Conservation (phyloP, 805 yeast species). For the Starmerella ratchasimensis region DNA sequence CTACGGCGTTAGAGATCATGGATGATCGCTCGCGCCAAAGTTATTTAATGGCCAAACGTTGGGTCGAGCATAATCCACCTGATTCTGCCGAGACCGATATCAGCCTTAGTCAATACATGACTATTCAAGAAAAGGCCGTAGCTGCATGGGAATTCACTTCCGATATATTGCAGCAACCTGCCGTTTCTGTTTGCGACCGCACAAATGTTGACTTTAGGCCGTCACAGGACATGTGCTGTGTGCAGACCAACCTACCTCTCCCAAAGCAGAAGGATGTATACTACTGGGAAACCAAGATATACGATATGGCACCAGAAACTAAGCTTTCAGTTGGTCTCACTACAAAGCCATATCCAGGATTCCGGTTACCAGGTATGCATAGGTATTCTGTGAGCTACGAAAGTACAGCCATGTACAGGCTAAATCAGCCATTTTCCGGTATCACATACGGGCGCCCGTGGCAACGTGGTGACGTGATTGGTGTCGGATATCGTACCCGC, state of each 20-base stretch:
- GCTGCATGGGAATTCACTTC: slow-evolving; percentile 73
- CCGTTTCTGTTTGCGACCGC: slow-evolving; percentile 48
- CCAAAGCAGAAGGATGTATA: slow-evolving; percentile 74
- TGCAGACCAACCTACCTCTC: slow-evolving; percentile 71
- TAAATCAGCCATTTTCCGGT: slow-evolving; percentile 56
- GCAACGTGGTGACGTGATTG: slow-evolving; percentile 77
- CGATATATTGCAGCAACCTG: slow-evolving; percentile 37
- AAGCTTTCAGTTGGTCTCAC: slow-evolving; percentile 62
- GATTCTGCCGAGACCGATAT: slow-evolving; percentile 31
- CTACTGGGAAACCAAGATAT: slow-evolving; percentile 78
- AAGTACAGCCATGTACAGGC: slow-evolving; percentile 65
- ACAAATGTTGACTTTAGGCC: slow-evolving; percentile 35
- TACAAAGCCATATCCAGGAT: slow-evolving; percentile 83
- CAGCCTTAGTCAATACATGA: slow-evolving; percentile 43
- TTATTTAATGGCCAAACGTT: slow-evolving; percentile 49
- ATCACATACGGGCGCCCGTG: slow-evolving; percentile 35
- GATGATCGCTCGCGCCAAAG: slow-evolving; percentile 38
- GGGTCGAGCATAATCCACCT: slow-evolving; percentile 32
- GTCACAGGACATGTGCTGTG: slow-evolving; percentile 38
- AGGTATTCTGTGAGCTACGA: slow-evolving; percentile 77
- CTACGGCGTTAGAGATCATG: slow-evolving; percentile 51
- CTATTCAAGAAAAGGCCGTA: slow-evolving; percentile 77
- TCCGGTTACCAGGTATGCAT: slow-evolving; percentile 86
- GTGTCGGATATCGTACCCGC: slow-evolving; percentile 74
- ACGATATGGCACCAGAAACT: slow-evolving; percentile 42